Evolutionary conservation across 495 filamentous ascomycete genomes (phyloP), one percentile per base, ranked within the genome.

Genomic region (Penicillium roqueforti): DNA sequence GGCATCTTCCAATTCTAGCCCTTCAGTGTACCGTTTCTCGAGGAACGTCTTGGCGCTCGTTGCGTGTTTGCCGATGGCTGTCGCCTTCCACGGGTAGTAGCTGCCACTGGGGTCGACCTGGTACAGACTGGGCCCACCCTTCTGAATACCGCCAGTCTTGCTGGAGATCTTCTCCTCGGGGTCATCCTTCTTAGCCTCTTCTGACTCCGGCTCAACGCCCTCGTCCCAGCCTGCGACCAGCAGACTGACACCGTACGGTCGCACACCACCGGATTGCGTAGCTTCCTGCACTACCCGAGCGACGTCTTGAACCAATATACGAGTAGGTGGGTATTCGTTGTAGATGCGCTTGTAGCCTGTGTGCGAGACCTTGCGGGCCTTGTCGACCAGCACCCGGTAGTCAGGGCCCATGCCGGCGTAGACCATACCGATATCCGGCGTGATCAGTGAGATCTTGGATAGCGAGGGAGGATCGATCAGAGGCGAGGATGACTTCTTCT

Each of bases 1-100:
- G 19, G 93, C 93, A 74, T 99, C 93, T 74, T 99, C 93, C 55
- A 99, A 76, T 80, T 98, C 93, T 67, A 98, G 78, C 14, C 92
- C 92, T 71, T 98, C 93, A 1, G 90, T 95, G 72, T 97, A 97
- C 70, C 93, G 79, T 83, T 98, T 98, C 82, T 98, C 93, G 63
- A 98, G 75, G 77, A 97, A 98, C 2, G 93, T 98, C 78, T 98
- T 98, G 44, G 93, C 93, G 60, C 88, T 93, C 16, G 93, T 97
- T 28, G 93, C 93, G 66, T 91, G 95, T 83, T 97, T 97, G 55
- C 95, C 93, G 66, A 98, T 98, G 39, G 93, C 93, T 57, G 95
- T 98, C 47, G 93, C 93, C 79, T 98, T 97, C 93, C 93, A 98
- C 20, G 93, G 93, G 73, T 97, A 98, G 66, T 98, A 97, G 68